These are phyloP conservation scores for Dianthus caryophyllus DNA, from an alignment of 148 eudicot genomes.

Conservation along the genomic window DNA sequence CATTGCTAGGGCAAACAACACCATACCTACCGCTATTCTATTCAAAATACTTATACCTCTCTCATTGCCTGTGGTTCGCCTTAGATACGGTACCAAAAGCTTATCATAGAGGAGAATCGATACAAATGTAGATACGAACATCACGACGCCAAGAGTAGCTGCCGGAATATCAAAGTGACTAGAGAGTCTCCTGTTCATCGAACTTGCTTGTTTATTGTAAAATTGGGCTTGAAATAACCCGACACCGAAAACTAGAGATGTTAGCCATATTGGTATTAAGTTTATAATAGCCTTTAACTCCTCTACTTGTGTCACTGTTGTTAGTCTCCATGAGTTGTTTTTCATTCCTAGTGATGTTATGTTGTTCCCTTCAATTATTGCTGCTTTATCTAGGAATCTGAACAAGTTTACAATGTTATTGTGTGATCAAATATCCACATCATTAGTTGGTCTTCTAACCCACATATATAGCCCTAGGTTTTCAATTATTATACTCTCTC, in stretches of 20 bases:
- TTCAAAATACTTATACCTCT: constrained; percentile 47
- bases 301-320: constrained; percentile 35
- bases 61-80: constrained; percentile 42
- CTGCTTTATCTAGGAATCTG: constrained; percentile 22
- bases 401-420: neutral
- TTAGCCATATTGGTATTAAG: constrained; percentile 56
- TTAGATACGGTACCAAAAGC: constrained; percentile 37
- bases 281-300: constrained; percentile 31
- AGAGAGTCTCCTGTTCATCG: constrained; percentile 33
- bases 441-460: no score
- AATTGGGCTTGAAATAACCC: constrained; percentile 43
- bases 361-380: constrained; percentile 32
- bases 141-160: constrained; percentile 38
- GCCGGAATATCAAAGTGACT: constrained; percentile 43
- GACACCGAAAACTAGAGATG: constrained; percentile 43
- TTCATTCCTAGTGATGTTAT: neutral
- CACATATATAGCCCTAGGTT: no score
- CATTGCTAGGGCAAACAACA: constrained; percentile 34
- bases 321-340: constrained; percentile 47
- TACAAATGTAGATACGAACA: neutral
- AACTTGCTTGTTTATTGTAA: constrained; percentile 49
- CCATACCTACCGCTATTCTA: constrained; percentile 56
- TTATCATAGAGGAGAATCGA: constrained; percentile 36
- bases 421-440: no score
- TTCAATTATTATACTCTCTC: no score